Conservation (phyloP, 192 early-diverging fungal genomes). For the Coemansia sp. region DNA sequence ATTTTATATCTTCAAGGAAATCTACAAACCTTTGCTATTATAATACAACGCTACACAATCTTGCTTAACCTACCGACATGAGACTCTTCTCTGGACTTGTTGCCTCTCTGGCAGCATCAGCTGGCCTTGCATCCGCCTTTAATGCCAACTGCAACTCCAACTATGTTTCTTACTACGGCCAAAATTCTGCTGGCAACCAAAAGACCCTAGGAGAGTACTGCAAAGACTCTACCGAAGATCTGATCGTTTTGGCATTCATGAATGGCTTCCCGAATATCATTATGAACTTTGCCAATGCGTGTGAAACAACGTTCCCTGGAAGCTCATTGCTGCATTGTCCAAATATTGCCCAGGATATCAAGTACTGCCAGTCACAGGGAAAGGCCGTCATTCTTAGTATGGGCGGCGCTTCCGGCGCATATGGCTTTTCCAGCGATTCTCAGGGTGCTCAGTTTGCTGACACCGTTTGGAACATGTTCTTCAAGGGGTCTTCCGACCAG, state of each 20-base stretch:
- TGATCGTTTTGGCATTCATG: constrained; percentile 65
- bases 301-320: constrained; percentile 59
- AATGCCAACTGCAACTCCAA: constrained; percentile 49
- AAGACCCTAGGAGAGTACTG: constrained; percentile 58
- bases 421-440: constrained; percentile 54
- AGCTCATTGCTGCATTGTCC: constrained; percentile 61
- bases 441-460: constrained; percentile 56
- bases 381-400: constrained; percentile 64
- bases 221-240: constrained; percentile 59
- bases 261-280: constrained; percentile 57
- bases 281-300: constrained; percentile 65
- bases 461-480: constrained; percentile 59
- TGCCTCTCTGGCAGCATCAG: constrained; percentile 6
- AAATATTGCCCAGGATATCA: constrained; percentile 60
- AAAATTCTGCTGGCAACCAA: constrained; percentile 54
- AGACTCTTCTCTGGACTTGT: constrained; percentile 12
- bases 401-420: constrained; percentile 65
- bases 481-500: constrained; percentile 57
- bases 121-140: constrained; percentile 22
- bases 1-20: background rate
- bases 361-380: constrained; percentile 65
- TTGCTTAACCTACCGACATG: constrained; percentile 2
- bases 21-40: background rate
- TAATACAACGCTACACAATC: too few relatives aligned
- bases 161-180: constrained; percentile 52